Evolutionary conservation across 306 rosid species (phyloP).

Genomic region (Acacia melanoxylon): DNA sequence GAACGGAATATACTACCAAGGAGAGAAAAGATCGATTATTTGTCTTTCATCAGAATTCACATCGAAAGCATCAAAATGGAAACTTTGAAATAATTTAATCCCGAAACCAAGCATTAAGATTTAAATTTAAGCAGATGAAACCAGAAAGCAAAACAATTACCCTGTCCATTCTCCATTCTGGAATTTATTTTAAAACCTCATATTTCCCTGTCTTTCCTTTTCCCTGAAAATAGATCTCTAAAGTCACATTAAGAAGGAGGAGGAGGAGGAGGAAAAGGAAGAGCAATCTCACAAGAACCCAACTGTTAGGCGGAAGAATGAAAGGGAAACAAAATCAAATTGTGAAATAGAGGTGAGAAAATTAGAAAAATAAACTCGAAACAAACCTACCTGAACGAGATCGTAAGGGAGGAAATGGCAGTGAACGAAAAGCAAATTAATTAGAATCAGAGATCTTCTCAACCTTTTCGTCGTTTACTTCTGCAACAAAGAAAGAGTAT

Average conservation of each 20-base stretch:
- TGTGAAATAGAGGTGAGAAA: neutral
- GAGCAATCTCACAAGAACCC: conserved; percentile 2
- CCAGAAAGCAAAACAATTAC: conserved; percentile 31
- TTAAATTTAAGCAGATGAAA: conserved; percentile 31
- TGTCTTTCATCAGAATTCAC: conserved; percentile 34
- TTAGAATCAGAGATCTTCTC: conserved; percentile 15
- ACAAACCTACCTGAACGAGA: conserved; percentile 38
- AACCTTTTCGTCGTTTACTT: conserved; percentile 30
- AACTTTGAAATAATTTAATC: conserved; percentile 28
- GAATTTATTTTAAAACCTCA: conserved; percentile 23
- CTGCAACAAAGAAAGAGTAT: conserved; percentile 24
- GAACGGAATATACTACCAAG: conserved; percentile 43
- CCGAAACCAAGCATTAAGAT: conserved; percentile 29
- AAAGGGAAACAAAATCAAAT: neutral
- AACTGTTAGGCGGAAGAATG: neutral
- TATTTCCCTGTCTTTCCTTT: conserved; percentile 28
- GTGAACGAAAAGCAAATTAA: conserved; percentile 20
- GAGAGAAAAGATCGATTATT: conserved; percentile 17
- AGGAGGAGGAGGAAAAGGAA: neutral
- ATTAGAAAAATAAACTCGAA: neutral
- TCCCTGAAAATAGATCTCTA: conserved; percentile 30
- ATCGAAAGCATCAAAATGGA: conserved; percentile 40
- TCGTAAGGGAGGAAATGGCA: conserved; percentile 8
- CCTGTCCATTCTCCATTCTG: conserved; percentile 17
- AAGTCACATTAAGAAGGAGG: neutral